Conservation (phyloP, 2,329 filamentous ascomycete species). For the Ilyonectria destructans region DNA sequence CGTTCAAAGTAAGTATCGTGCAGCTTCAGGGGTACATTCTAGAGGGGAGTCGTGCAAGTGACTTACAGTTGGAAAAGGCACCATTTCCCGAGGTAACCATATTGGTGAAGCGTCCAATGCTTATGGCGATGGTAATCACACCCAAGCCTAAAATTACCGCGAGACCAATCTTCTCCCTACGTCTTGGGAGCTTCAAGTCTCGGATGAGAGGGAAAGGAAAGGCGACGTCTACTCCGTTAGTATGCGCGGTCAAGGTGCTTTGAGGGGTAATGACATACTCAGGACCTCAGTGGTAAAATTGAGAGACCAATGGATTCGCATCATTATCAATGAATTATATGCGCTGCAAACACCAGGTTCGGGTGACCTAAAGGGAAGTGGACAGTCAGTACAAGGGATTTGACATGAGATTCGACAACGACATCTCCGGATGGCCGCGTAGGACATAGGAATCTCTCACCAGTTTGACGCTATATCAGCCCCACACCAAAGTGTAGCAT, state of each 20-base stretch:
- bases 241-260: no score
- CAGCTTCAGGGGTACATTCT: not conserved
- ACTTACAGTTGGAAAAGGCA: conserved; percentile 33
- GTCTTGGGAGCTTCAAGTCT: conserved; percentile 36
- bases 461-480: conserved; percentile 43
- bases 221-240: conserved; percentile 31
- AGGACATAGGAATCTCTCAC: conserved; percentile 13
- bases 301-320: conserved; percentile 44
- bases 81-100: conserved; percentile 31
- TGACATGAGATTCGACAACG: not conserved
- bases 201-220: conserved; percentile 43
- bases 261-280: conserved; percentile 28
- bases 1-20: not conserved
- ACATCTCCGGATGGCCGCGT: not conserved
- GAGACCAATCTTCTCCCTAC: conserved; percentile 42
- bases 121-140: conserved; percentile 42
- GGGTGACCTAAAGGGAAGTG: not conserved
- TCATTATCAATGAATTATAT: conserved; percentile 37
- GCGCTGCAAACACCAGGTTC: conserved; percentile 32
- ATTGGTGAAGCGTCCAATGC: conserved; percentile 43
- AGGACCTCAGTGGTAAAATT: conserved; percentile 45
- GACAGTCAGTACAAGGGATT: not conserved
- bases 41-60: no score
- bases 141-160: conserved; percentile 40
- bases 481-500: conserved; percentile 47